Evolutionary conservation across 1,284 basidiomycete genomes (phyloP), one percentile per base, ranked within the genome.

Genomic region (Apiotrichum gamsii): DNA sequence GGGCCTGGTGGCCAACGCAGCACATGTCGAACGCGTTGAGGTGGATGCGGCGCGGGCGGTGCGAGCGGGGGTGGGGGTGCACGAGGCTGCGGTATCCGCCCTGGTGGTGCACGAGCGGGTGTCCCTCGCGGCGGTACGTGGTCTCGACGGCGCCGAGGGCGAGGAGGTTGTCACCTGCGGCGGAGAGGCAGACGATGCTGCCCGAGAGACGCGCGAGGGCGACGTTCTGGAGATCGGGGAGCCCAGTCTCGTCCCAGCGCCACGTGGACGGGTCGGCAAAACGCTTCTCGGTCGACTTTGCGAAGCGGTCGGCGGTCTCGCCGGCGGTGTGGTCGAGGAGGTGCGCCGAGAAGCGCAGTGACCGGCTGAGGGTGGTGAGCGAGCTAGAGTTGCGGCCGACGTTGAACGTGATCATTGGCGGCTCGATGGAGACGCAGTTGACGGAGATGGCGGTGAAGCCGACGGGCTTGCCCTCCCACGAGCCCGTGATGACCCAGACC

Each of bases 21-120:
- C 35, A 45, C 49, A 56, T 56, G 47, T 48, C 46, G 25, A 50
- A 53, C 3, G 49, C 49, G 20, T 54, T 47, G 16, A 54, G 45
- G 52, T 47, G 45, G 34, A 47, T 47, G 29, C 50, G 45, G 25
- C 25, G 25, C n/a, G n/a, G n/a, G 16, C 46, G 20, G 31, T 19
- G 23, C 33, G 15, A 19, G 21, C 11, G 21, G 11, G 45, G 46
- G 5, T 14, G 18, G 25, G 31, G 31, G 25, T 30, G 37, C 3
- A 23, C 30, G 29, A 52, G 41, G n/a, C 28, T 32, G 20, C 43
- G 42, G 46, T 52, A 52, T 5, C 35, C 15, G 14, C 50, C 50
- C 19, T 41, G 33, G 35, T 52, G 50, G 43, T 52, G 47, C 18
- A 52, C 46, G 20, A 52, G 46, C 6, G 50, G 50, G 8, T 33